Conservation (phyloP, 177 flowering plant genomes). For the Vitis hybrid region DNA sequence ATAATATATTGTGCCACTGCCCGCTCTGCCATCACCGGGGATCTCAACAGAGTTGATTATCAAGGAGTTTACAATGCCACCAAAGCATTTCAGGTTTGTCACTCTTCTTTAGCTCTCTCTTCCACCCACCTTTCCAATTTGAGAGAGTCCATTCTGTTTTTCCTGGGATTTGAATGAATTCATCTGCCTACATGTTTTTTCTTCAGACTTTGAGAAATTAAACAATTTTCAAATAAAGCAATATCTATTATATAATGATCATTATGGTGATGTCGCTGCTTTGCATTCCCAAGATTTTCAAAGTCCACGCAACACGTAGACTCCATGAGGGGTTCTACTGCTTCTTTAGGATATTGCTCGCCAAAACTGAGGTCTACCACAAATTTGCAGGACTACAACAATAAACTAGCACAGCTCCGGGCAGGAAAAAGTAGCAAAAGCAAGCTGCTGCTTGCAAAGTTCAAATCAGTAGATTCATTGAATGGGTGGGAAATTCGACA, state of each 20-base stretch:
- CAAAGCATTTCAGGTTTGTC: constrained; percentile 86
- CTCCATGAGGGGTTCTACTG: neutral
- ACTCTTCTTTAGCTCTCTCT: neutral
- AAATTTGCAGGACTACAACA: constrained; percentile 77
- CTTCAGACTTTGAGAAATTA: neutral
- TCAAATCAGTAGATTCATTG: constrained; percentile 67
- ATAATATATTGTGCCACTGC: constrained; percentile 97
- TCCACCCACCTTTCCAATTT: neutral
- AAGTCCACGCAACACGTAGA: neutral
- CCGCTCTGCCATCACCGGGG: constrained; percentile 88
- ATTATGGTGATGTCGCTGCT: neutral
- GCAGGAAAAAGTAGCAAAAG: constrained; percentile 98
- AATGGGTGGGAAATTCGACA: constrained; percentile 82
- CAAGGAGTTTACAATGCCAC: constrained; percentile 81
- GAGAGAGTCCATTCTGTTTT: neutral
- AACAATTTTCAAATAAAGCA: neutral
- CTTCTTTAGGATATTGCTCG: neutral
- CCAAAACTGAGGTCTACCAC: constrained; percentile 1
- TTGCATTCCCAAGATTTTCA: neutral
- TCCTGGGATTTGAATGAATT: neutral
- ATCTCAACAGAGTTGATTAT: constrained; percentile 84
- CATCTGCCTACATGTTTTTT: neutral
- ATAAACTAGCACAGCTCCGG: constrained; percentile 76
- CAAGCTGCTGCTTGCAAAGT: constrained; percentile 89
- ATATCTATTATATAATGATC: neutral